These are phyloP conservation scores for Sporothrix brunneoviolacea DNA, from an alignment of 2,329 filamentous ascomycete species.

Conservation along the genomic window DNA sequence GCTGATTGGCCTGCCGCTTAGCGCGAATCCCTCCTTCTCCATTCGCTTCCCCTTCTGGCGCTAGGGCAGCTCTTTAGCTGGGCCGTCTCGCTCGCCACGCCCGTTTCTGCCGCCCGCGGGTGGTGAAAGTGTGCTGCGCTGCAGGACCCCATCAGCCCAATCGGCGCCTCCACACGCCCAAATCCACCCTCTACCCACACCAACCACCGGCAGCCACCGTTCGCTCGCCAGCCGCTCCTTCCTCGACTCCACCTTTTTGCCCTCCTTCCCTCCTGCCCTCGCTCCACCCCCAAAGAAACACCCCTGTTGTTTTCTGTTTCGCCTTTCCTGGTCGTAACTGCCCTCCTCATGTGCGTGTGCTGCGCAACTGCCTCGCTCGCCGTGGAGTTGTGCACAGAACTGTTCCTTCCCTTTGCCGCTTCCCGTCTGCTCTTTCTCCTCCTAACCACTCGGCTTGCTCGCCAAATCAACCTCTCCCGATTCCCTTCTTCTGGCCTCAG, in stretches of 20 bases:
- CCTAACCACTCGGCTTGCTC: neutral
- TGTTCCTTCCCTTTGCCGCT: neutral
- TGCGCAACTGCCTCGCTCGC: neutral
- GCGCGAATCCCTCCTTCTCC: neutral
- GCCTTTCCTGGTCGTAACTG: conserved; percentile 3
- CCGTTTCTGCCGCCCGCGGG: no score
- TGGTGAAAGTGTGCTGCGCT: no score
- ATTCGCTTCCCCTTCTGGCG: neutral
- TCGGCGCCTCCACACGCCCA: conserved; percentile 3
- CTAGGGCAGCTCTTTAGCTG: neutral
- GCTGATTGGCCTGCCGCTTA: neutral
- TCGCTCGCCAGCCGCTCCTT: conserved; percentile 10
- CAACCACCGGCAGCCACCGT: conserved; percentile 7
- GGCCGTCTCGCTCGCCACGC: no score
- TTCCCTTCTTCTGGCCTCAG: neutral
- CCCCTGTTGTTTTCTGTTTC: conserved; percentile 7
- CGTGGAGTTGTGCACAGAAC: no score
- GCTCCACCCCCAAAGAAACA: no score
- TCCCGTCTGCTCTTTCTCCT: neutral
- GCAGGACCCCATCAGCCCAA: neutral
- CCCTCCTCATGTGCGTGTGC: no score
- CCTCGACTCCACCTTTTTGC: conserved; percentile 3
- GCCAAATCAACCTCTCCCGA: neutral
- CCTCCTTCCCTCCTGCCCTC: neutral
- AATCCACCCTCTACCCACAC: conserved; percentile 2